These are phyloP conservation scores for Jackrogersella minutella DNA, from an alignment of 495 filamentous ascomycete genomes.

Conservation along the genomic window DNA sequence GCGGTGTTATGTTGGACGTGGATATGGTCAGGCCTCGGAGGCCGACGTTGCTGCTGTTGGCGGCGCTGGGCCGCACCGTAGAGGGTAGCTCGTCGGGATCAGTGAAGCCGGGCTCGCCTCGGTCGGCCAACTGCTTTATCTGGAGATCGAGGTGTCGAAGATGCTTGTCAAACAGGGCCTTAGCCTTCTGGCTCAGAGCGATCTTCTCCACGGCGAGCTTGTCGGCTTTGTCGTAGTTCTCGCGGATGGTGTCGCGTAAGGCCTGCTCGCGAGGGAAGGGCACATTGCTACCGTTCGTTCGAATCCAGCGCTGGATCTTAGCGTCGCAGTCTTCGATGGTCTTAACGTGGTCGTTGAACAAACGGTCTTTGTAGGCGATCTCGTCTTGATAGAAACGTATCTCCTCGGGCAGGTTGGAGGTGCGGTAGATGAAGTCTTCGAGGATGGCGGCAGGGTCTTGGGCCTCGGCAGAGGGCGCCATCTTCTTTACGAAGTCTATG, in stretches of 20 bases:
- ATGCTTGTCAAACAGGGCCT: slow-evolving; percentile 84
- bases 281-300: slow-evolving; percentile 78
- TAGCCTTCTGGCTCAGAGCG: slow-evolving; percentile 77
- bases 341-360: slow-evolving; percentile 74
- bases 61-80: slow-evolving; percentile 68
- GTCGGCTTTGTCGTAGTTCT: slow-evolving; percentile 74
- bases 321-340: slow-evolving; percentile 79
- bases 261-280: slow-evolving; percentile 87
- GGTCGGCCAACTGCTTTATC: slow-evolving; percentile 82
- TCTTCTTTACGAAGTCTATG: slow-evolving; percentile 65
- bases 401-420: slow-evolving; percentile 90
- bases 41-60: slow-evolving; percentile 50
- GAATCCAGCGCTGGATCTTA: slow-evolving; percentile 90
- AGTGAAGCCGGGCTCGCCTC: slow-evolving; percentile 73
- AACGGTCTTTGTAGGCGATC: slow-evolving; percentile 86
- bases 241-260: slow-evolving; percentile 72
- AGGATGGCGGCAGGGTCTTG: slow-evolving; percentile 86
- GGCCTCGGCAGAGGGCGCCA: slow-evolving; percentile 59
- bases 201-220: slow-evolving; percentile 89
- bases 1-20: slow-evolving; percentile 54
- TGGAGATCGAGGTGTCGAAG: slow-evolving; percentile 85
- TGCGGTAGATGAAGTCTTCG: slow-evolving; percentile 87
- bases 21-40: slow-evolving; percentile 37
- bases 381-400: slow-evolving; percentile 94
- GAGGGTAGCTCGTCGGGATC: slow-evolving; percentile 82